Conservation (phyloP, 176 grass and related monocot genomes). For the Metroxylon sagu region DNA sequence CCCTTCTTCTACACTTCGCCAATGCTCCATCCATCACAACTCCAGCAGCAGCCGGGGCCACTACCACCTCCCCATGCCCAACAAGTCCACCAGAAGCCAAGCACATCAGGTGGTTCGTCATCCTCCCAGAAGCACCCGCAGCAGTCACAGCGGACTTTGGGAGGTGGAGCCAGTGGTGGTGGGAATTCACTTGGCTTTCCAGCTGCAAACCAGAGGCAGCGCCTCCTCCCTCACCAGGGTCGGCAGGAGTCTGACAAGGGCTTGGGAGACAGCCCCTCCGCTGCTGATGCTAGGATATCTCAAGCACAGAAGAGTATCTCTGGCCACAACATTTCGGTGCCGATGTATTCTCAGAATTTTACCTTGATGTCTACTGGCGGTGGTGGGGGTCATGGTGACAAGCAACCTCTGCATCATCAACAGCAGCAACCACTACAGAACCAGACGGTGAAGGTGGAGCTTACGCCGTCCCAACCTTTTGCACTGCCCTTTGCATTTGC, state of each 20-base stretch:
- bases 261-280: conserved; percentile 27
- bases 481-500: conserved; percentile 68
- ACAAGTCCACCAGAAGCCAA: conserved; percentile 36
- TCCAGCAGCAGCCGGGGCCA: conserved; percentile 45
- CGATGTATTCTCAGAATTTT: conserved; percentile 58
- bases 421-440: conserved; percentile 21
- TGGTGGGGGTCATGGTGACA: conserved; percentile 48
- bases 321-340: conserved; percentile 48
- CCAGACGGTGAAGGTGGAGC: conserved; percentile 63
- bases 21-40: conserved; percentile 76
- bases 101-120: conserved; percentile 34
- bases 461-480: conserved; percentile 69
- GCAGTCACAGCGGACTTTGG: conserved; percentile 42
- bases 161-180: conserved; percentile 28
- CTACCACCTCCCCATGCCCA: conserved; percentile 3
- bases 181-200: conserved; percentile 40
- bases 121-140: conserved; percentile 60
- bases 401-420: conserved; percentile 44
- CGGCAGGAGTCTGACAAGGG: conserved; percentile 38
- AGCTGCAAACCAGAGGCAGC: conserved; percentile 29
- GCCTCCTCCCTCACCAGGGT: conserved; percentile 8
- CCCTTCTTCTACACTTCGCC: conserved; percentile 77
- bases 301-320: conserved; percentile 50
- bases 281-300: conserved; percentile 40
- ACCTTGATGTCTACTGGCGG: conserved; percentile 37